These are phyloP conservation scores for Cladosporium sp. DNA, from an alignment of 2,329 filamentous ascomycete species.

Conservation along the genomic window DNA sequence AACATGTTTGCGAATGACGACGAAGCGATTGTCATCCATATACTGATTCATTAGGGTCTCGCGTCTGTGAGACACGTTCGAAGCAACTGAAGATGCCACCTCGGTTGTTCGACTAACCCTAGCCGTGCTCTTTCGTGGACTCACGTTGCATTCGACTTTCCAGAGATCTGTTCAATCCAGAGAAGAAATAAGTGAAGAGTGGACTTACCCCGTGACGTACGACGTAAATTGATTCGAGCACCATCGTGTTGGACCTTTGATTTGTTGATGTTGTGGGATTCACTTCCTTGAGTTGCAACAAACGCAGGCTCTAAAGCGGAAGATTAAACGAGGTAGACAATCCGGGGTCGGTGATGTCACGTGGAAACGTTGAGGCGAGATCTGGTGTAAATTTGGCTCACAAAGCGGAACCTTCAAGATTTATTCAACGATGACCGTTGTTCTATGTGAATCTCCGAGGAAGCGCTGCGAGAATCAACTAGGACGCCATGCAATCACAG, in stretches of 20 bases:
- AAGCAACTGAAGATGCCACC: not conserved
- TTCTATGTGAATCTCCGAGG: too few species aligned
- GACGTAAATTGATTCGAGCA: slow-evolving; percentile 47
- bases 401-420: too few species aligned
- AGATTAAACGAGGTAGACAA: not conserved
- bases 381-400: not conserved
- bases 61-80: too few species aligned
- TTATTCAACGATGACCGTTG: too few species aligned
- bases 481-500: too few species aligned
- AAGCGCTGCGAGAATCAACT: too few species aligned
- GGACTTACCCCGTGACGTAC: slow-evolving; percentile 48
- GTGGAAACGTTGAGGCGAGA: slow-evolving; percentile 5
- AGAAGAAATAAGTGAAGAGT: not conserved
- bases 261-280: not conserved
- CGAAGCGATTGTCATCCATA: too few species aligned
- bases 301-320: slow-evolving; percentile 1
- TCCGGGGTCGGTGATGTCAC: slow-evolving; percentile 12
- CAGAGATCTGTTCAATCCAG: not conserved
- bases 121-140: not conserved
- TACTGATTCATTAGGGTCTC: too few species aligned
- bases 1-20: too few species aligned
- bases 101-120: not conserved
- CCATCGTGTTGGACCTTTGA: slow-evolving; percentile 24
- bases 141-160: not conserved
- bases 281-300: not conserved